Conservation (phyloP, 129 eudicot species). For the Artemisia annua region DNA sequence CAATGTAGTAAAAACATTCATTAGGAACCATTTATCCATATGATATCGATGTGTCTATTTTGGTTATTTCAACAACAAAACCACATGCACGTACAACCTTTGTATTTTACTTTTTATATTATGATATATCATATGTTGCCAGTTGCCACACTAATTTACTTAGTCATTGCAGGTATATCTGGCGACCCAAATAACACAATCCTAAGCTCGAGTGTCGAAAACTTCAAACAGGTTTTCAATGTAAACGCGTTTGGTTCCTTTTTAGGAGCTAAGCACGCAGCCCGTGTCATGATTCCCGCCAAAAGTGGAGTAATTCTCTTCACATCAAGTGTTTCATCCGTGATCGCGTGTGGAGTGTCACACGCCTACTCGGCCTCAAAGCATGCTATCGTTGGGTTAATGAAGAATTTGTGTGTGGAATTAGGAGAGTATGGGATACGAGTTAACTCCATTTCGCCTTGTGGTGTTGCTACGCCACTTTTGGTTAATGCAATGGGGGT, state of each 20-base stretch:
- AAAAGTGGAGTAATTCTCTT: not conserved
- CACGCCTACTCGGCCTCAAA: conserved; percentile 55
- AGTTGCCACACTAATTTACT: too few species aligned
- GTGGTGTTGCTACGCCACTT: conserved; percentile 47
- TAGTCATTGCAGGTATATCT: not conserved
- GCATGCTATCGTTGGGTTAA: conserved; percentile 55
- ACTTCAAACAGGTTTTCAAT: not conserved
- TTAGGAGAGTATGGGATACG: conserved; percentile 60
- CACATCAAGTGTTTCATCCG: not conserved
- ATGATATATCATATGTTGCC: too few species aligned
- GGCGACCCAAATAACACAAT: not conserved
- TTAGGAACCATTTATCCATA: too few species aligned
- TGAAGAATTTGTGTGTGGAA: conserved; percentile 56
- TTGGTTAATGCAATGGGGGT: conserved; percentile 26
- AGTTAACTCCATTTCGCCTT: conserved; percentile 57
- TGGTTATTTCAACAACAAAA: too few species aligned
- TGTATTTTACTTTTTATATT: not conserved
- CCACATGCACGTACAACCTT: too few species aligned
- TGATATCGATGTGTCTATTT: too few species aligned
- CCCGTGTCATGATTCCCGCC: not conserved
- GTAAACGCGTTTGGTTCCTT: not conserved
- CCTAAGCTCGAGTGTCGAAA: not conserved
- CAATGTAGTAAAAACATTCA: too few species aligned
- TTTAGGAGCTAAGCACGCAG: conserved; percentile 4
- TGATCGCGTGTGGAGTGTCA: conserved; percentile 41